Percentiles rank a stretch among this genome's conserved stretches.
These are phyloP conservation scores for Mrakiaceae sp. DNA, from an alignment of 1,284 basidiomycete species.

Conservation along the genomic window DNA sequence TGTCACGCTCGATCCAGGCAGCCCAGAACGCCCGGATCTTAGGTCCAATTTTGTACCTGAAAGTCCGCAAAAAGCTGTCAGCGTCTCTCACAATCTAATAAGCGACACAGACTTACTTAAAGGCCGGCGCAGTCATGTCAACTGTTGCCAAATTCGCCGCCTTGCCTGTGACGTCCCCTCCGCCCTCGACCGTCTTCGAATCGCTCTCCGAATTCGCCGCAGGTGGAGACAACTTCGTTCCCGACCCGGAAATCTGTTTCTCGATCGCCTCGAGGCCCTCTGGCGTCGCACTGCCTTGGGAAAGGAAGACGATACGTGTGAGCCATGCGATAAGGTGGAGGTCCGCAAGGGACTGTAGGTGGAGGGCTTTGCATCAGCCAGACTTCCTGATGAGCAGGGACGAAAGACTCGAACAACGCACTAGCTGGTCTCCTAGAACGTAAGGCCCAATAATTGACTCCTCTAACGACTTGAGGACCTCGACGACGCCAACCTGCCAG, in stretches of 20 bases:
- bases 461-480: constrained; percentile 42
- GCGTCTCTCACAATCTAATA: too few species aligned
- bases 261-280: constrained; percentile 33
- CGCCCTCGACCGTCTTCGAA: too few species aligned
- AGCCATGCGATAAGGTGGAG: constrained; percentile 70
- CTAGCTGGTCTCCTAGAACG: constrained; percentile 47
- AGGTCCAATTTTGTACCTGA: constrained; percentile 23
- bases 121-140: too few species aligned
- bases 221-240: too few species aligned
- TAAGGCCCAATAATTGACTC: constrained; percentile 58
- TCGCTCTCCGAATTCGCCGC: too few species aligned
- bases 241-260: constrained; percentile 22
- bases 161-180: too few species aligned
- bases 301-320: constrained; percentile 47
- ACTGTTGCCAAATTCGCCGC: too few species aligned
- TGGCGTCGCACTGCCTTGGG: constrained; percentile 43
- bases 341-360: constrained; percentile 56
- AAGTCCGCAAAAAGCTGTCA: too few species aligned
- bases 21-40: constrained; percentile 48
- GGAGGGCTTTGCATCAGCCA: not conserved
- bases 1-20: constrained; percentile 47
- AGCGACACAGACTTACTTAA: too few species aligned
- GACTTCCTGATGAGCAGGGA: not conserved
- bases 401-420: constrained; percentile 20
- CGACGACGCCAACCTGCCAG: constrained; percentile 42